These are phyloP conservation scores for Stagonosporopsis vannaccii DNA, from an alignment of 2,329 filamentous ascomycete species.

Conservation along the genomic window DNA sequence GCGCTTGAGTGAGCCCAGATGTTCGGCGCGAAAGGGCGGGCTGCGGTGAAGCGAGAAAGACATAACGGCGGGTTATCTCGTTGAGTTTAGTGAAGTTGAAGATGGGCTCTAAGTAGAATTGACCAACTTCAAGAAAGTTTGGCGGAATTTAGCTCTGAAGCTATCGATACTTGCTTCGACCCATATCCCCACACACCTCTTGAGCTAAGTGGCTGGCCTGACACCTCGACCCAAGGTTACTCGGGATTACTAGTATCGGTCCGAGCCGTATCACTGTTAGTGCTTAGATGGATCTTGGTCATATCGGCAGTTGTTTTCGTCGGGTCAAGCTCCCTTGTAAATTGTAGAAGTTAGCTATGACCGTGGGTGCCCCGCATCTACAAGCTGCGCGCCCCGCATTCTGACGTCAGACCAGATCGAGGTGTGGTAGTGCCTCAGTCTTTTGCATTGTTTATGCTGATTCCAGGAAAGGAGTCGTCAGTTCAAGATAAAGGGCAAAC, in stretches of 20 bases:
- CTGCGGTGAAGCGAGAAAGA: constrained; percentile 37
- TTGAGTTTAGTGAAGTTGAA: not conserved
- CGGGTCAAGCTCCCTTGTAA: not conserved
- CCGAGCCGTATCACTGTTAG: constrained; percentile 1
- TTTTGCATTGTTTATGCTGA: not conserved
- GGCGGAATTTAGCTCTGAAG: not conserved
- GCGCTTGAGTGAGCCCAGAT: constrained; percentile 73
- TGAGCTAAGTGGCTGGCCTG: not conserved
- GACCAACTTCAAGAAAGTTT: not conserved
- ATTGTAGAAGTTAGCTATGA: not conserved
- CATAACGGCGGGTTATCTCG: constrained; percentile 10
- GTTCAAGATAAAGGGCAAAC: not conserved
- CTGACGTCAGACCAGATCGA: constrained; percentile 1
- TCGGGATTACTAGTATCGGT: constrained; percentile 2
- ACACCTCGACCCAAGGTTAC: not conserved
- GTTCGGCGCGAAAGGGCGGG: constrained; percentile 73
- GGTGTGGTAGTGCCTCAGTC: too few species aligned
- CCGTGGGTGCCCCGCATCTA: constrained; percentile 4
- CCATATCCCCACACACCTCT: not conserved
- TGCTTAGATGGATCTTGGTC: constrained; percentile 2
- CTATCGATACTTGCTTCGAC: not conserved
- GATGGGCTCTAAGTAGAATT: not conserved
- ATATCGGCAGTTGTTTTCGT: constrained; percentile 10
- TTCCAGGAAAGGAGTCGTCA: not conserved
- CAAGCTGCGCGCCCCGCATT: constrained; percentile 5